phyloP scores from a whole-genome alignment of 495 filamentous ascomycete genomes.

The Trichoderma reesei region DNA sequence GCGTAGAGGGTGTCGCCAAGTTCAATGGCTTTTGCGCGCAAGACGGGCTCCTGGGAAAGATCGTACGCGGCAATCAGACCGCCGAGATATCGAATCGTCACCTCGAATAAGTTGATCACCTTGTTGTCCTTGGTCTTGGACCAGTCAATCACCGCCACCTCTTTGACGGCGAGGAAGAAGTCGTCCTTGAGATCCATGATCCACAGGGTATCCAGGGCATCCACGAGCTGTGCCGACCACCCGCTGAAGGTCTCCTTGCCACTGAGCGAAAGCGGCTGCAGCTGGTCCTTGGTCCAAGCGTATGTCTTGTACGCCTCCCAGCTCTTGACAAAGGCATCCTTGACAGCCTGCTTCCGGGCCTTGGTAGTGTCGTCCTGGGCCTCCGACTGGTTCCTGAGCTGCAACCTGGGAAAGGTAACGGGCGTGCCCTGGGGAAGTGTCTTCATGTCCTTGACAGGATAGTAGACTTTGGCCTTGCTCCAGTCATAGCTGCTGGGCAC shows the following conservation, averaged over 20 bases:
- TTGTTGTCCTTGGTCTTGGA: conserved; percentile 45
- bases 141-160: conserved; percentile 69
- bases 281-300: conserved; percentile 71
- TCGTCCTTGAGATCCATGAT: conserved; percentile 80
- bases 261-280: conserved; percentile 50
- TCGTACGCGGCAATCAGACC: conserved; percentile 73
- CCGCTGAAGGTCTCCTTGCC: conserved; percentile 61
- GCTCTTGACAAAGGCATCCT: conserved; percentile 54
- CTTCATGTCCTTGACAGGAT: conserved; percentile 20
- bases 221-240: conserved; percentile 84
- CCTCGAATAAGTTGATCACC: conserved; percentile 63
- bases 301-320: conserved; percentile 67
- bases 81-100: conserved; percentile 69
- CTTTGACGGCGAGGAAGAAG: conserved; percentile 64
- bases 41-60: conserved; percentile 45
- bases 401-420: conserved; percentile 27
- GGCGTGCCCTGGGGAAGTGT: conserved; percentile 28
- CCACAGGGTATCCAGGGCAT: conserved; percentile 79
- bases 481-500: conserved; percentile 30
- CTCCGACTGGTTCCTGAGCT: conserved; percentile 27
- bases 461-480: conserved; percentile 26
- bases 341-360: conserved; percentile 38
- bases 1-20: conserved; percentile 75
- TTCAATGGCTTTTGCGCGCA: conserved; percentile 72
- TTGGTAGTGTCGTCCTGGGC: conserved; percentile 23